Evolutionary conservation across 2,329 filamentous ascomycete genomes (phyloP), one percentile per base, ranked within the genome.

Genomic region (Alternaria sp.): DNA sequence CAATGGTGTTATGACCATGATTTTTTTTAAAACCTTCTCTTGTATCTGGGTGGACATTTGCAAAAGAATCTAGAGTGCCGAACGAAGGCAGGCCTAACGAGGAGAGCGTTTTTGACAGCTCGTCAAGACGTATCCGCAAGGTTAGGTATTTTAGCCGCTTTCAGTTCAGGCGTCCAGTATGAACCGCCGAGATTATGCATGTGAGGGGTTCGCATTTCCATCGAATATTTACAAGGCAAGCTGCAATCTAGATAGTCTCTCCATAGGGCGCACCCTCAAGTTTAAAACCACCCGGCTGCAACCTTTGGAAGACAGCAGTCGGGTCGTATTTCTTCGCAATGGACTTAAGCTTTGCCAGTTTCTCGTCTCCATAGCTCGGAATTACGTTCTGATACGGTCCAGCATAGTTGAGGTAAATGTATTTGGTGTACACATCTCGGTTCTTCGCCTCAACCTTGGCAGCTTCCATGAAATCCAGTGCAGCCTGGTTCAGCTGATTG

Each of bases 381-480:
- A 84, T 61, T 1, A 80, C 76, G 59, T 81, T 76, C 64, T 84
- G 81, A 61, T 74, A 79, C 57, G 75, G 70, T 44, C 75, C 75
- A 11, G 80, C 82, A 60, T 84, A 83, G 65, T 84, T 84, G 77
- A 83, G 78, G 68, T 83, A 84, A 28, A 82, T 63, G 57, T 75
- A 83, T 5, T 53, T 52, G 7, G 41, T 59, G 18, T 60, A 55
- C n/a, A 68, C 20, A 2, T 60, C 63, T 5, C 63, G 51, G 11
- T 38, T 58, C 51, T 65, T 67, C 5, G 59, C 64, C 38, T 67
- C 64, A 24, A 16, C 52, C n/a, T 61, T 62, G 1, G 54, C 63
- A 5, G 42, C 44, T 12, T 51, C 53, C 49, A 67, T 57, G n/a
- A 69, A 63, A 8, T 64, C 64, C 5, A 22, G 32, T 16, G 54